phyloP scores from a whole-genome alignment of 2,329 filamentous ascomycete species.

The Cercospora janseana region DNA sequence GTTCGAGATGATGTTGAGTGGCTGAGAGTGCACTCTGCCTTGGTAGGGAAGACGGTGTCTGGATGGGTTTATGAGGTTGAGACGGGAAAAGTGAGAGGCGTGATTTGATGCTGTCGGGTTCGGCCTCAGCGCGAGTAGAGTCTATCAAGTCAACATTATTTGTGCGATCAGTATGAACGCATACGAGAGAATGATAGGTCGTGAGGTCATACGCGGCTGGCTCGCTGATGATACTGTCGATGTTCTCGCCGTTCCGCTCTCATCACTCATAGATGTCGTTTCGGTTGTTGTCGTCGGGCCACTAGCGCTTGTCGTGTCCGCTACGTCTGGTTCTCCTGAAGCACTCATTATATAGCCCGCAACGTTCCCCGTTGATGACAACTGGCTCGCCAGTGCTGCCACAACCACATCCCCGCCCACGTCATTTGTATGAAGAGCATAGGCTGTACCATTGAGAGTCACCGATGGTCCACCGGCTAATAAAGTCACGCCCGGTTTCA shows the following conservation, averaged over 20 bases:
- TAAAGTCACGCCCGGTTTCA: conserved; percentile 1
- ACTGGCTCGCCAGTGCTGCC: background rate
- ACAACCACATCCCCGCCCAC: conserved; percentile 10
- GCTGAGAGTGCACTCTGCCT: conserved; percentile 58
- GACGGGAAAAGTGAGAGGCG: conserved; percentile 59
- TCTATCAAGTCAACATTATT: too few relatives aligned
- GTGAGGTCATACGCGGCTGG: background rate
- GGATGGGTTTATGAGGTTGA: conserved; percentile 79
- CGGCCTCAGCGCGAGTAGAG: too few relatives aligned
- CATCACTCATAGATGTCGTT: background rate
- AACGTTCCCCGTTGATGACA: background rate
- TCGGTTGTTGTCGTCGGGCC: too few relatives aligned
- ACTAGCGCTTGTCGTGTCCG: background rate
- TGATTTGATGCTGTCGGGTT: too few relatives aligned
- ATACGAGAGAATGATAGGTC: too few relatives aligned
- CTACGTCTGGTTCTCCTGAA: background rate
- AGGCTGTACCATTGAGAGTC: conserved; percentile 4
- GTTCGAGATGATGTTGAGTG: conserved; percentile 65
- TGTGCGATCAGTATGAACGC: too few relatives aligned
- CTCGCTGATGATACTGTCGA: background rate
- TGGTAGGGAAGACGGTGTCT: conserved; percentile 59
- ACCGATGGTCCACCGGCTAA: conserved; percentile 11
- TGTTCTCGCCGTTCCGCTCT: background rate
- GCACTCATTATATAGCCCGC: conserved; percentile 5
- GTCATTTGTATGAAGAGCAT: conserved; percentile 11